Conservation (phyloP, 2,329 filamentous ascomycete genomes). For the Chaetomiaceae sp. region DNA sequence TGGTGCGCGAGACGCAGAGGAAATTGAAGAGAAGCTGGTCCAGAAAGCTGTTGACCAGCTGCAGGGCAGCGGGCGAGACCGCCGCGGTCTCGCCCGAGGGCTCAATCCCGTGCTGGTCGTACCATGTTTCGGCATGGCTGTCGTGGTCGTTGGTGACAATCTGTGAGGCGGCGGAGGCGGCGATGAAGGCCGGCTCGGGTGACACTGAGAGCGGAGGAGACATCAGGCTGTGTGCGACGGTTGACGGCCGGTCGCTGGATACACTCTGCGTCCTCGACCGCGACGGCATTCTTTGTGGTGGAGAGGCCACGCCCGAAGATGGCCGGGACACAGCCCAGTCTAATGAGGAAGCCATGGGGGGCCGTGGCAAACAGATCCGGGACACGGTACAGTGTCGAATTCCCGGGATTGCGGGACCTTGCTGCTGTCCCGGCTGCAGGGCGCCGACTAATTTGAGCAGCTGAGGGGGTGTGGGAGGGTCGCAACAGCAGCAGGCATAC, state of each 20-base stretch:
- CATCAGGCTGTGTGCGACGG: slow-evolving; percentile 53
- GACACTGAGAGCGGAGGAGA: slow-evolving; percentile 64
- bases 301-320: slow-evolving; percentile 27
- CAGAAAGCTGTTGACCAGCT: slow-evolving; percentile 83
- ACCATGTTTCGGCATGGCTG: slow-evolving; percentile 63
- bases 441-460: slow-evolving; percentile 16
- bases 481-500: slow-evolving; percentile 19
- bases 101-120: slow-evolving; percentile 63
- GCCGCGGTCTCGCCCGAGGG: slow-evolving; percentile 63
- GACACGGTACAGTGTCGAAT: slow-evolving; percentile 5
- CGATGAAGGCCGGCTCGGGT: slow-evolving; percentile 82
- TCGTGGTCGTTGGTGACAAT: slow-evolving; percentile 88
- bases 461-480: slow-evolving; percentile 16
- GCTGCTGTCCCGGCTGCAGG: slow-evolving; percentile 10
- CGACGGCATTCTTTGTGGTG: slow-evolving; percentile 25
- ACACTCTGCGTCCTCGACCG: slow-evolving; percentile 57
- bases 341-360: slow-evolving; percentile 24
- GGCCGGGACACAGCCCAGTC: slow-evolving; percentile 26
- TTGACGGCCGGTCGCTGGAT: slow-evolving; percentile 66
- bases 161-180: slow-evolving; percentile 79
- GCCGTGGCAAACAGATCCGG: slow-evolving; percentile 2
- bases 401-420: slow-evolving; percentile 1
- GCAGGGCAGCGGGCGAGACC: slow-evolving; percentile 68
- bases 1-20: slow-evolving; percentile 73
- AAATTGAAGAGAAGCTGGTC: slow-evolving; percentile 92